Base-by-base conservation (phyloP, 768 basidiomycete species). In the Crepidotus variabilis region DNA sequence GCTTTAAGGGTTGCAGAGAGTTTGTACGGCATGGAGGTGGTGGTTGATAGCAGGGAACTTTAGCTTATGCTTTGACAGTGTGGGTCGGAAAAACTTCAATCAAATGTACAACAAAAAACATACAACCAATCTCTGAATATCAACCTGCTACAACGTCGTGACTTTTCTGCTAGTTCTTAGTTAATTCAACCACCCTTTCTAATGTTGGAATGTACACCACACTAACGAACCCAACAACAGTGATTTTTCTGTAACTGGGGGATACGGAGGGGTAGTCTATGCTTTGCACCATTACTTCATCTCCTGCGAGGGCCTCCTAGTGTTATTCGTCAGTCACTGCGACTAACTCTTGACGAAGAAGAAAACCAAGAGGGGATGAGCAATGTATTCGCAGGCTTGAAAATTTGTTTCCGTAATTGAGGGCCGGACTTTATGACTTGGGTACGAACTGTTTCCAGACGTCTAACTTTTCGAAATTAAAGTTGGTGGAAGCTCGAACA, bases 261-360 rank as follows among this genome's bases (percentile, higher is more conserved):
- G 88, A 91, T 91, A 91, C 88, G 84, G 87, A 85, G 87, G 88
- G 84, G 80, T 82, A 85, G 75, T 79, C 81, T 88, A 90, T 89
- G 88, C 88, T 85, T 68, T 87, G 88, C 88, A 80, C 88, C 86
- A 83, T 84, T 86, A 87, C 66, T 90, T 85, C 84, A 88, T 90
- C 87, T 90, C 86, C 88, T 89, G 88, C 87, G 88, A 89, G 86
- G 78, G 63, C 87, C 88, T 75, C 78, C 70, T 66, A 67, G 70
- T 63, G 57, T 62, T 48, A 60, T 61, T 69, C 77, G 69, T 73
- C 75, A 78, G 71, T 74, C 71, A 71, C 72, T 51, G 61, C 58
- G 45, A 51, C 48, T 60, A 61, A 60, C 62, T 69, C 62, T 67
- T 73, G 76, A 72, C 74, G 67, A 72, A 58, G 60, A 52, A 65